These are phyloP conservation scores for Metschnikowia orientalis DNA, from an alignment of 805 yeast species.

Conservation along the genomic window DNA sequence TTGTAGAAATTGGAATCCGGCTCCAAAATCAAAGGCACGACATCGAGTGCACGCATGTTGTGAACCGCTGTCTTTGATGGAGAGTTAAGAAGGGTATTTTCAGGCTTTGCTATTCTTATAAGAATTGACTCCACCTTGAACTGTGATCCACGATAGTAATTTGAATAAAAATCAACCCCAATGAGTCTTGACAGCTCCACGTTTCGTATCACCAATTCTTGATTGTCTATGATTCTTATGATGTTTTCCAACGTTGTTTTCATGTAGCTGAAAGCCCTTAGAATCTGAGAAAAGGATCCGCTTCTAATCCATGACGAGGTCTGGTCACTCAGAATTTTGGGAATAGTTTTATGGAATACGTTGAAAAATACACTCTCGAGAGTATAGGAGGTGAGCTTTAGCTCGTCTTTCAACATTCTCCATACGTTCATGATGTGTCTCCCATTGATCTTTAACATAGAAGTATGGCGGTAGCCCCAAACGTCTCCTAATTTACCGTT, in stretches of 20 bases:
- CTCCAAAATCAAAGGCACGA: slow-evolving; percentile 89
- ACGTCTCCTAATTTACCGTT: slow-evolving; percentile 56
- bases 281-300: slow-evolving; percentile 35
- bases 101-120: slow-evolving; percentile 68
- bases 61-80: slow-evolving; percentile 81
- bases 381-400: slow-evolving; percentile 62
- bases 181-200: slow-evolving; percentile 80
- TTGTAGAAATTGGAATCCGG: slow-evolving; percentile 82
- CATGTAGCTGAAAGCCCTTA: slow-evolving; percentile 44
- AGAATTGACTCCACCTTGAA: slow-evolving; percentile 87
- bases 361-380: slow-evolving; percentile 74
- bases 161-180: slow-evolving; percentile 88
- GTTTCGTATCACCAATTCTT: slow-evolving; percentile 65
- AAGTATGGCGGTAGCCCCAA: slow-evolving; percentile 81
- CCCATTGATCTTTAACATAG: slow-evolving; percentile 67
- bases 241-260: slow-evolving; percentile 41
- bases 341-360: slow-evolving; percentile 61
- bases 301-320: slow-evolving; percentile 38
- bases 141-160: slow-evolving; percentile 88
- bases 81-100: slow-evolving; percentile 66
- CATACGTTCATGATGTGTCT: slow-evolving; percentile 82
- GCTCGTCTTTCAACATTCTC: slow-evolving; percentile 64
- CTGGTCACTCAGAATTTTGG: slow-evolving; percentile 49
- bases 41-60: slow-evolving; percentile 78
- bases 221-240: slow-evolving; percentile 47